These are phyloP conservation scores for Liquidambar formosana DNA, from an alignment of 164 flowering plant genomes.

Conservation along the genomic window DNA sequence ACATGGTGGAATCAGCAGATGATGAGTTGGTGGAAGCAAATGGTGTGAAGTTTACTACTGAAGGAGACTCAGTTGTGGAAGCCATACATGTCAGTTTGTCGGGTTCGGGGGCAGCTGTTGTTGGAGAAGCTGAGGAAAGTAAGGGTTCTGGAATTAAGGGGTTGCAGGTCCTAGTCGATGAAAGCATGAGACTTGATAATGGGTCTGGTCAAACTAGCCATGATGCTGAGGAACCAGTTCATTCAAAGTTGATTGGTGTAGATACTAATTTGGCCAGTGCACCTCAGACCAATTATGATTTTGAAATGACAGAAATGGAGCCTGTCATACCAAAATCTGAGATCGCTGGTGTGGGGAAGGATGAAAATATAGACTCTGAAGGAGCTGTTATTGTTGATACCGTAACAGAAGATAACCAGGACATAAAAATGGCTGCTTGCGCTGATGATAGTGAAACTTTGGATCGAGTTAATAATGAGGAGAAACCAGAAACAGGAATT, in stretches of 20 bases:
- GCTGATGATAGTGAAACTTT: constrained; percentile 5
- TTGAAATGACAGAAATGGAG: constrained; percentile 13
- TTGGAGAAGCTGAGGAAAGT: constrained; percentile 17
- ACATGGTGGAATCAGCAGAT: background rate
- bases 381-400: background rate
- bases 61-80: constrained; percentile 15
- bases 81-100: constrained; percentile 3
- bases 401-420: background rate
- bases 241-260: constrained; percentile 14
- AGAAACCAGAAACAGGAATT: constrained; percentile 14
- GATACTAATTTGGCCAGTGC: constrained; percentile 6
- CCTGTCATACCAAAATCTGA: constrained; percentile 7
- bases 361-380: background rate
- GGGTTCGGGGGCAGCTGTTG: constrained; percentile 10
- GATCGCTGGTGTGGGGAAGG: constrained; percentile 10
- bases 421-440: constrained; percentile 4
- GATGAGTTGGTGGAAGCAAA: background rate
- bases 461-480: background rate
- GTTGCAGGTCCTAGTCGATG: constrained; percentile 20
- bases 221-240: constrained; percentile 19
- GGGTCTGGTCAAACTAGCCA: constrained; percentile 17
- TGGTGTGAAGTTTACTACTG: background rate
- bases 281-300: constrained; percentile 4
- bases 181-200: constrained; percentile 20
- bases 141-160: constrained; percentile 20